Base-by-base conservation (phyloP, 371 early-diverging fungal species). In the Mucor lusitanicus region DNA sequence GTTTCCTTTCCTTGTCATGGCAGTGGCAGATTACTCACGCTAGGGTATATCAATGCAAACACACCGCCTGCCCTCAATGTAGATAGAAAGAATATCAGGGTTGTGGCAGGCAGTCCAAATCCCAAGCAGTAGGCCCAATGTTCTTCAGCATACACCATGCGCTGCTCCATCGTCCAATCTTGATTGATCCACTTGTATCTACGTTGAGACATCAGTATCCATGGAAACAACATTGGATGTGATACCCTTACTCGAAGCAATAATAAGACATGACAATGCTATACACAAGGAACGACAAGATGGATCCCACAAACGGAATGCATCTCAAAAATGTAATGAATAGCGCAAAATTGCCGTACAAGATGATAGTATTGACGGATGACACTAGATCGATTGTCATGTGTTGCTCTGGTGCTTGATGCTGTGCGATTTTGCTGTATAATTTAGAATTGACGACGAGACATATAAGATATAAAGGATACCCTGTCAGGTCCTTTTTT, bases 101-200 rank as follows among this genome's bases (percentile, higher is more conserved):
- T 37, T 3, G 85, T 74, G 35, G 70, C 78, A 9, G 80, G 80
- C 27, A 83, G 68, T 69, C 85, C 85, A 61, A 85, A 85, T 39
- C 85, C 85, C 6, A 81, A 66, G 56, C 76, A 85, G 65, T 78
- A 85, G 11, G 82, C 61, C 85, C 85, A 85, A 32, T 78, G 80
- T 54, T 78, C 68, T 63, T 85, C 85, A 33, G 80, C 69, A 65
- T 73, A 83, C 21, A 68, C 50, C 59, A 83, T 72, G 0, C 83
- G 69, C 59, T 81, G 80, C 35, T 83, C 80, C 44, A 77, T 69
- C 7, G 70, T 67, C 80, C 80, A 81, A 30, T 80, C 80, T 32
- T 75, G 57, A 57, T 75, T 73, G 13, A 78, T 66, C 85, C 85
- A 85, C 59, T 77, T 78, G 39, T 81, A 85, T 39, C 84, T 83